Evolutionary conservation across 2,329 filamentous ascomycete species (phyloP), one percentile per base, ranked within the genome.

Genomic region (Fusarium sp.): DNA sequence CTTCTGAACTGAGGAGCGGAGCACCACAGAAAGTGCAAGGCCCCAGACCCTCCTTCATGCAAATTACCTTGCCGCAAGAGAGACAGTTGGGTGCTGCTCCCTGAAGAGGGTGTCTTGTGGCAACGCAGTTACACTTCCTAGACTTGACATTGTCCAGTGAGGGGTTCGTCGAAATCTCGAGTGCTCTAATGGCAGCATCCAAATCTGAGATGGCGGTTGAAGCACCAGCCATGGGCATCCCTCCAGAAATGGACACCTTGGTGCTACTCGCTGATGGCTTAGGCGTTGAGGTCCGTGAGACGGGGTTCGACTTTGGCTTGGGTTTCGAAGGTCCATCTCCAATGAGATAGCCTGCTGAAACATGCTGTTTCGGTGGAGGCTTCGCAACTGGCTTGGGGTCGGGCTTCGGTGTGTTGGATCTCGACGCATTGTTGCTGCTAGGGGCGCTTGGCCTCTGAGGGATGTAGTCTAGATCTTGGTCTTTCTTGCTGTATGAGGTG

Each of bases 91-190:
- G 97, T 0, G 95, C 95, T 1, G 96, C 95, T n/a, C 91, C 91
- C 52, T 98, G 92, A 4, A 98, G 89, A 1, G 96, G 94, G 82
- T 99, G 97, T 2, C 94, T 90, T 0, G 93, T 92, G 0, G 94
- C 97, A 79, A 97, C 95, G 82, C 97, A 99, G 77, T 93, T 93
- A 83, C 97, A 99, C 66, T 91, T 91, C 8, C 93, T 89, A 30
- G 91, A 86, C 70, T 88, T 87, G 5, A 75, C 73, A 9, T 84
- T 85, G 43, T 87, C 83, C 27, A 95, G 84, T 0, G 91, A 90
- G 0, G 95, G 95, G 80, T 98, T 98, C 3, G 95, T 98, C 62
- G 94, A 93, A n/a, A 98, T 89, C 81, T 99, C 97, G 8, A 99
- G 89, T 3, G 92, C 89, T 27, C 95, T 92, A 75, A 99, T 98